Percentiles rank a stretch among this genome's conserved stretches.
Conservation (phyloP, 2,329 filamentous ascomycete species). For the Fusarium vanettenii region DNA sequence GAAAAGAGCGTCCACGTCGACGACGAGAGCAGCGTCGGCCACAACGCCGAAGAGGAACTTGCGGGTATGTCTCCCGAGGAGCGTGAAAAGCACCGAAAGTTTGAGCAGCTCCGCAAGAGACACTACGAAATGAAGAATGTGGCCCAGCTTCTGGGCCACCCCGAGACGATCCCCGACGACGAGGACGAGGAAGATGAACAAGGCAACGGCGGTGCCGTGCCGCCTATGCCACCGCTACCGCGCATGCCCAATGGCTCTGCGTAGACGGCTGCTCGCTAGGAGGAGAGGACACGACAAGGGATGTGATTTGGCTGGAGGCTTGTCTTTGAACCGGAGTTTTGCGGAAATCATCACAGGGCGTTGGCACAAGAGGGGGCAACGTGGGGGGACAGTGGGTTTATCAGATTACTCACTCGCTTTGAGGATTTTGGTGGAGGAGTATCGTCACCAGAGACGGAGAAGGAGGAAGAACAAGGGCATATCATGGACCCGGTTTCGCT, state of each 20-base stretch:
- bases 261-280: conserved; percentile 31
- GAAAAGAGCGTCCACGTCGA: conserved; percentile 86
- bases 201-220: conserved; percentile 50
- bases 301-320: conserved; percentile 12
- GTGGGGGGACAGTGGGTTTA: conserved; percentile 14
- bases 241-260: conserved; percentile 55
- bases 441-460: conserved; percentile 10
- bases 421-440: conserved; percentile 21
- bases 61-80: conserved; percentile 75
- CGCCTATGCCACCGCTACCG: conserved; percentile 56
- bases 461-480: conserved; percentile 15
- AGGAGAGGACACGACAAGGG: conserved; percentile 15
- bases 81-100: conserved; percentile 88
- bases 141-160: conserved; percentile 84
- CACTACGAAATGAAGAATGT: conserved; percentile 99
- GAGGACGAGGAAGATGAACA: conserved; percentile 72
- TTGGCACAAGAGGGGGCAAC: conserved; percentile 36
- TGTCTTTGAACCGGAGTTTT: conserved; percentile 42
- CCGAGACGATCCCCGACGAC: conserved; percentile 73
- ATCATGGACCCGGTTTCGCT: conserved; percentile 24
- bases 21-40: conserved; percentile 66
- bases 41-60: conserved; percentile 67
- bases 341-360: conserved; percentile 43
- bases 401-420: conserved; percentile 31
- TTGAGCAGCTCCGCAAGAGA: conserved; percentile 91